Evolutionary conservation across 768 basidiomycete species (phyloP).

Genomic region (Boletus sp.): DNA sequence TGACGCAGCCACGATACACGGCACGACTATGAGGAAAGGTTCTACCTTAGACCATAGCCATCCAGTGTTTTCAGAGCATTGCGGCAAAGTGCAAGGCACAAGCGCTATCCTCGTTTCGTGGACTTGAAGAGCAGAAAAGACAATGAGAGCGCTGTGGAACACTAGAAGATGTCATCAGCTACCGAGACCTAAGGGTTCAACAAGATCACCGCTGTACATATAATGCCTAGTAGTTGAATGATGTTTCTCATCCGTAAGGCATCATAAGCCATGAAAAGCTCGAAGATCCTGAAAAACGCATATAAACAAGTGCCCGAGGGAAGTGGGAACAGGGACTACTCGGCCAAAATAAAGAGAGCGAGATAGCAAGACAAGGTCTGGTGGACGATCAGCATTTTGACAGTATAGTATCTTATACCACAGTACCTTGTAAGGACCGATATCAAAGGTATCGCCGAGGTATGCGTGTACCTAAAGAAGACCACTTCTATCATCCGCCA

Average conservation of each 20-base stretch:
- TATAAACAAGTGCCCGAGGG: background rate
- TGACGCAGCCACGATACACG: conserved; percentile 62
- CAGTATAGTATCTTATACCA: background rate
- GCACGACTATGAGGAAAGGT: conserved; percentile 70
- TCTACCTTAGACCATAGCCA: conserved; percentile 59
- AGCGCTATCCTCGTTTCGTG: conserved; percentile 69
- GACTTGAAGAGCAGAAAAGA: conserved; percentile 74
- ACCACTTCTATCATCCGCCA: conserved; percentile 1
- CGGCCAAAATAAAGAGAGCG: conserved; percentile 77
- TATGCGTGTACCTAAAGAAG: conserved; percentile 46
- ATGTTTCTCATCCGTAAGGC: conserved; percentile 76
- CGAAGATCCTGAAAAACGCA: conserved; percentile 57
- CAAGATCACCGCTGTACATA: conserved; percentile 43
- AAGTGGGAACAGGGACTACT: conserved; percentile 44
- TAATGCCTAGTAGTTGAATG: conserved; percentile 73
- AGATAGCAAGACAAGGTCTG: conserved; percentile 84
- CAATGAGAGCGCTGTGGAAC: conserved; percentile 72
- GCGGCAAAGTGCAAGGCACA: conserved; percentile 25
- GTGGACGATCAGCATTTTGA: conserved; percentile 12
- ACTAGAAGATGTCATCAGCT: conserved; percentile 31
- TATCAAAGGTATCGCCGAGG: conserved; percentile 17
- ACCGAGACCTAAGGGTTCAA: background rate
- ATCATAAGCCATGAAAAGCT: conserved; percentile 77
- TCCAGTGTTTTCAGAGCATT: conserved; percentile 49
- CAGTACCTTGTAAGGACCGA: conserved; percentile 51